Conservation (phyloP, 2,329 filamentous ascomycete species). For the Aspergillus persii region DNA sequence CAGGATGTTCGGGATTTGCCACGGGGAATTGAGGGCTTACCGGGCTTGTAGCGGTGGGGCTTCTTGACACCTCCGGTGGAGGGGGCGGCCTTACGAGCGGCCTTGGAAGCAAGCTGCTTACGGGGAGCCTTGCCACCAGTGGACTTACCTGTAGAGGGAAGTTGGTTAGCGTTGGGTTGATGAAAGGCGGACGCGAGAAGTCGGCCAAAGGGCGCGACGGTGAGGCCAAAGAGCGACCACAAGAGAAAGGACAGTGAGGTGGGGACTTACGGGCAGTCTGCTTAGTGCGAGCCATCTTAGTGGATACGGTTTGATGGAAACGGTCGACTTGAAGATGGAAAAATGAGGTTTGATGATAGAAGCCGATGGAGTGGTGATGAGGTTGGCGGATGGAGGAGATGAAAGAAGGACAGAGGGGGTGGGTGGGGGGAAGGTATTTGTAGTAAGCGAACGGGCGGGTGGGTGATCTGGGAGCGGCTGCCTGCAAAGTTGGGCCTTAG, state of each 20-base stretch:
- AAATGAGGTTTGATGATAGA: conserved; percentile 27
- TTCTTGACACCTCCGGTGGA: conserved; percentile 98
- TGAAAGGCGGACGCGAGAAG: conserved; percentile 18
- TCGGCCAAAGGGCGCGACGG: conserved; percentile 15
- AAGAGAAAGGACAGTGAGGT: conserved; percentile 22
- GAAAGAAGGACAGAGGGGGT: conserved; percentile 36
- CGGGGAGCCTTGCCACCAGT: conserved; percentile 70
- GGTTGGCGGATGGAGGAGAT: conserved; percentile 25
- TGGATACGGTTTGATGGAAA: conserved; percentile 30
- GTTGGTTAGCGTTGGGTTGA: conserved; percentile 27
- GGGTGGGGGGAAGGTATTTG: conserved; percentile 44
- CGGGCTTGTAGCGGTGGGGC: conserved; percentile 86
- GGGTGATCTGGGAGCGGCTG: conserved; percentile 35
- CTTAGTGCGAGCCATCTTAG: conserved; percentile 52
- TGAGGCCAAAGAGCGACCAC: conserved; percentile 14
- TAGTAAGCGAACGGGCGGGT: conserved; percentile 32
- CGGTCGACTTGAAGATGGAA: conserved; percentile 29
- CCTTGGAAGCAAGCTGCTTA: conserved; percentile 99
- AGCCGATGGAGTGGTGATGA: conserved; percentile 23
- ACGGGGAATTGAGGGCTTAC: conserved; percentile 39
- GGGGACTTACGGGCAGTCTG: conserved; percentile 51
- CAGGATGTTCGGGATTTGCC: conserved; percentile 1
- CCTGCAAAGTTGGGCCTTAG: conserved; percentile 26
- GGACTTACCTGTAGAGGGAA: conserved; percentile 60
- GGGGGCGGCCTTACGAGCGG: conserved; percentile 95